Percentiles rank a stretch among this genome's conserved stretches.
Conservation (phyloP, 495 filamentous ascomycete genomes). For the Podospora bellae-mahoneyi region DNA sequence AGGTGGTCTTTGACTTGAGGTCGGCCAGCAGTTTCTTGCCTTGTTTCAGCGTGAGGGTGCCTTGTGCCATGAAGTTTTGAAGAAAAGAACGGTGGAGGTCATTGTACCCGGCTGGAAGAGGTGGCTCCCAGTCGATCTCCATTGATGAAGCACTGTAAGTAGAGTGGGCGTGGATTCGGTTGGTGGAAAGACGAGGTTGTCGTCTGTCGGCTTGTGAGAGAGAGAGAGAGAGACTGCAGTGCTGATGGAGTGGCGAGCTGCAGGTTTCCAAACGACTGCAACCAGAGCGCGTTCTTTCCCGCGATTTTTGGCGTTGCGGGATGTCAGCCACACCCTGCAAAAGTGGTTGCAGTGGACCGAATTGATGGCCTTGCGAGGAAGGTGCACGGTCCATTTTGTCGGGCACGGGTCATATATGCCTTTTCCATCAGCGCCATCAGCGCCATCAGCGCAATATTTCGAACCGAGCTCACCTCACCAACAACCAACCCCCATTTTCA, state of each 20-base stretch:
- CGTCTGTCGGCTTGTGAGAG: not conserved
- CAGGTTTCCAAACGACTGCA: not conserved
- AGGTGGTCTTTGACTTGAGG: conserved; percentile 57
- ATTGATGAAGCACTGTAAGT: conserved; percentile 5
- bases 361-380: not conserved
- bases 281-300: not conserved
- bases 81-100: conserved; percentile 88
- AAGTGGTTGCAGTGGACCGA: not conserved
- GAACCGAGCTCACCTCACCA: not conserved
- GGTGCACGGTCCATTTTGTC: not conserved
- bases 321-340: too few relatives aligned
- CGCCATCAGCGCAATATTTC: not conserved
- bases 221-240: not conserved
- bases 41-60: conserved; percentile 69
- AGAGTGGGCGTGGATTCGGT: not conserved
- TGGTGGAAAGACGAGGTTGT: not conserved
- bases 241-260: not conserved
- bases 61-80: conserved; percentile 80
- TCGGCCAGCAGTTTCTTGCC: conserved; percentile 69
- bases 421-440: not conserved
- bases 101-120: conserved; percentile 34
- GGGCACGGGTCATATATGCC: not conserved
- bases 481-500: not conserved
- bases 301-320: not conserved
- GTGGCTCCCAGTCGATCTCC: conserved; percentile 32